Evolutionary conservation across 116 monocot species (phyloP), one percentile per base, ranked within the genome.

Genomic region (Cymodocea nodosa): DNA sequence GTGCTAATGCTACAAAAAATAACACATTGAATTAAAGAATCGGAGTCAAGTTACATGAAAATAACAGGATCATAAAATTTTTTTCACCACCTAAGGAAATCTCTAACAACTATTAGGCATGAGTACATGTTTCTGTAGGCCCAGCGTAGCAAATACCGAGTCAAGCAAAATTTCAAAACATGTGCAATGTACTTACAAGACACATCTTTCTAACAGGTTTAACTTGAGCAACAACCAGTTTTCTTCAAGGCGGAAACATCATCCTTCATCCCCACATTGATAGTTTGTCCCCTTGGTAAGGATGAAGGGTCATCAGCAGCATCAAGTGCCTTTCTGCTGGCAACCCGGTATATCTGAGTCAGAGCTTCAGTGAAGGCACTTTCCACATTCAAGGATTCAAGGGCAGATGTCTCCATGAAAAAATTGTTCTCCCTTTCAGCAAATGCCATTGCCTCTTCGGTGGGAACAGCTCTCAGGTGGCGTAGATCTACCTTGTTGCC

Each of bases 311-410:
- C 76, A 55, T 83, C 76, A 0, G 77, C 80, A 15, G 70, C 59
- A 19, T 83, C 79, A 0, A 83, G 76, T 0, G 73, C 73, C 60
- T 76, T 83, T 64, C 68, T 70, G 73, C 83, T 83, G 51, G 76
- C 79, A 6, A 79, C 79, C 7, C 68, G 76, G 49, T 76, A 76
- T 15, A 83, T 79, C 59, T 79, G 79, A 16, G 73, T 64, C 23
- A 83, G 83, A 23, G 79, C 79, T 56, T 83, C 83, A 1, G 79
- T 83, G 66, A 83, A 83, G 5, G 83, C 79, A 63, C 51, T 68
- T 66, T 83, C 83, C 22, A 83, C 79, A 56, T 83, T 83, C 63
- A 77, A 10, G 17, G 83, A 72, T 56, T 83, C 83, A 12, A 79
- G 77, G 34, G 83, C 79, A 0, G 83, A 44, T 44, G 44, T 44